These are phyloP conservation scores for Phaeomoniella chlamydospora DNA, from an alignment of 2,329 filamentous ascomycete species.

Conservation along the genomic window DNA sequence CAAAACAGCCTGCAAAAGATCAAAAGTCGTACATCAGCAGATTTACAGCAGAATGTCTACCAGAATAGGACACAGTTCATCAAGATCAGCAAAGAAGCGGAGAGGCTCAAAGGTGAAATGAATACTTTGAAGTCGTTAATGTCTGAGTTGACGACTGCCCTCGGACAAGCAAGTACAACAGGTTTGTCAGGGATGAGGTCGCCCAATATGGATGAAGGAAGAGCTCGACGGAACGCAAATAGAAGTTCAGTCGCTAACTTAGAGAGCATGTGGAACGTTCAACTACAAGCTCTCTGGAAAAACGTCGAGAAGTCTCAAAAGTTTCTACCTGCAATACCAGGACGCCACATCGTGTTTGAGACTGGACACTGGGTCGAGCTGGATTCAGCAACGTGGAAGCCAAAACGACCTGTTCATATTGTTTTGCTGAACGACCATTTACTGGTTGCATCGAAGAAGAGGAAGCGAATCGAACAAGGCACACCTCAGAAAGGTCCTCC, in stretches of 20 bases:
- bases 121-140: constrained; percentile 76
- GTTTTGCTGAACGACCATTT: constrained; percentile 91
- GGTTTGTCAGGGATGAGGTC: constrained; percentile 41
- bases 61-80: constrained; percentile 98
- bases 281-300: constrained; percentile 77
- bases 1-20: constrained; percentile 62
- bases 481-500: constrained; percentile 28
- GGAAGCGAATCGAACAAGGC: constrained; percentile 64
- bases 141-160: constrained; percentile 72
- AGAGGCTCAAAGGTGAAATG: constrained; percentile 96
- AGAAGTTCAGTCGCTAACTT: constrained; percentile 74
- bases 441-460: constrained; percentile 80
- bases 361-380: constrained; percentile 90
- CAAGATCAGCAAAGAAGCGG: constrained; percentile 97
- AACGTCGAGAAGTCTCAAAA: constrained; percentile 96
- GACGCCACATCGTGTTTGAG: constrained; percentile 88
- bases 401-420: constrained; percentile 74
- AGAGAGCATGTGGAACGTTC: constrained; percentile 53
- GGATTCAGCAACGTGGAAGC: constrained; percentile 95
- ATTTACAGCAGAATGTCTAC: constrained; percentile 89
- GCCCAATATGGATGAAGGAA: constrained; percentile 37
- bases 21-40: constrained; percentile 62
- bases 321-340: constrained; percentile 76
- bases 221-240: constrained; percentile 49
- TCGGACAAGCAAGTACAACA: constrained; percentile 26